Percentiles rank a stretch among this genome's conserved stretches.
Conservation (phyloP, 2,329 filamentous ascomycete species). For the Ceratocystis lukuohia region DNA sequence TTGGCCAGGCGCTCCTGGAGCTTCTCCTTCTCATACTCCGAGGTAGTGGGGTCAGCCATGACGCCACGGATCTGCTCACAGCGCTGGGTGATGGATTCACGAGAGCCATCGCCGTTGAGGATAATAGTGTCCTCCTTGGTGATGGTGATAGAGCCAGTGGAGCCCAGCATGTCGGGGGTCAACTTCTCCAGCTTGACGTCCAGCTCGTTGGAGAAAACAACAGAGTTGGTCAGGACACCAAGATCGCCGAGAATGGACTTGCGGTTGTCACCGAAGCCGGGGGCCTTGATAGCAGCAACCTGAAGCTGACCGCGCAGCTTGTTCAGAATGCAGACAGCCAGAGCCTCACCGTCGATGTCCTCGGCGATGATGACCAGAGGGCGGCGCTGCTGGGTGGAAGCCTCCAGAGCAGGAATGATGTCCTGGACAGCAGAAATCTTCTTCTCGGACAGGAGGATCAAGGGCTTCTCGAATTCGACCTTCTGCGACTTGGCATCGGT, state of each 20-base stretch:
- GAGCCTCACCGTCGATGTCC: slow-evolving; percentile 96
- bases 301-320: slow-evolving; percentile 99
- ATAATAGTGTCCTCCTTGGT: slow-evolving; percentile 99
- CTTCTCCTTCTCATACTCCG: slow-evolving; percentile 99
- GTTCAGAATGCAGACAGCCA: slow-evolving; percentile 98
- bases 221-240: slow-evolving; percentile 88
- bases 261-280: slow-evolving; percentile 98
- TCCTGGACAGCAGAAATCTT: slow-evolving; percentile 99
- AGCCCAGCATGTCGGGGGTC: slow-evolving; percentile 88
- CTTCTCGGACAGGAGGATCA: slow-evolving; percentile 98
- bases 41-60: slow-evolving; percentile 84
- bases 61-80: slow-evolving; percentile 99
- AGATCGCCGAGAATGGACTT: slow-evolving; percentile 98
- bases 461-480: slow-evolving; percentile 98
- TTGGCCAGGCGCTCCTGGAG: slow-evolving; percentile 98
- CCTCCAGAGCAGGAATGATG: slow-evolving; percentile 95
- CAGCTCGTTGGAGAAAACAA: slow-evolving; percentile 95
- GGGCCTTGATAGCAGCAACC: slow-evolving; percentile 96
- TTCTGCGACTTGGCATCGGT: slow-evolving; percentile 97
- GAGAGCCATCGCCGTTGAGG: slow-evolving; percentile 90
- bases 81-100: slow-evolving; percentile 84
- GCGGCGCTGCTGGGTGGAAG: slow-evolving; percentile 85
- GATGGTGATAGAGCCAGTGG: slow-evolving; percentile 96
- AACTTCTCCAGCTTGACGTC: slow-evolving; percentile 99
- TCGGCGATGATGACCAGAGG: slow-evolving; percentile 97